phyloP scores from a whole-genome alignment of 345 rosid species.

The Lumnitzera racemosa region DNA sequence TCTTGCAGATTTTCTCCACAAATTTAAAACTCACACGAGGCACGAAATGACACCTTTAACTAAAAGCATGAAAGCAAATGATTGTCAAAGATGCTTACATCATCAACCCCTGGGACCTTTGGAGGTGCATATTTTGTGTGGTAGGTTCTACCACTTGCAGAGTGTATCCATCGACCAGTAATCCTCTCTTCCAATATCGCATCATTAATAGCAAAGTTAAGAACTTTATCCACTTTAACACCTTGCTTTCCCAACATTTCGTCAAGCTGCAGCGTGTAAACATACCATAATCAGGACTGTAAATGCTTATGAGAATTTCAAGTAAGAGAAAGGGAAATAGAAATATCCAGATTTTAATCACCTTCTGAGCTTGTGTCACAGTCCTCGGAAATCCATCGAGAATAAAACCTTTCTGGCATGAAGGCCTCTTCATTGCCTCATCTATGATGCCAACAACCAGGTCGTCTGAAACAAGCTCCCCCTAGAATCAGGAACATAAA shows the following conservation, averaged over 20 bases:
- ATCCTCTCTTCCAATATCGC: slow-evolving; percentile 91
- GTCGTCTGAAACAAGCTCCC: slow-evolving; percentile 95
- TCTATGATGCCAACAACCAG: slow-evolving; percentile 94
- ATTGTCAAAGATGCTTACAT: slow-evolving; percentile 45
- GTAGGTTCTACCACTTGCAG: slow-evolving; percentile 90
- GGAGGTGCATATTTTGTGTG: slow-evolving; percentile 93
- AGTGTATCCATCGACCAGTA: slow-evolving; percentile 98
- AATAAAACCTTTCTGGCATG: slow-evolving; percentile 92
- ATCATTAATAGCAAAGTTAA: slow-evolving; percentile 91
- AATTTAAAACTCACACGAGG: too few species aligned
- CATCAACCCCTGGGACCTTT: slow-evolving; percentile 76
- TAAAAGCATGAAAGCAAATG: slow-evolving; percentile 2
- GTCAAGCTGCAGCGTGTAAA: slow-evolving; percentile 56
- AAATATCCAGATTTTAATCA: slow-evolving; percentile 2
- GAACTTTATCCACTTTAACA: slow-evolving; percentile 69
- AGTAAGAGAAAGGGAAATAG: not conserved
- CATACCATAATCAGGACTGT: not conserved
- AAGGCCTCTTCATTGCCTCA: slow-evolving; percentile 92
- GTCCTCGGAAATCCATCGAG: slow-evolving; percentile 99
- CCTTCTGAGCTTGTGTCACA: slow-evolving; percentile 90
- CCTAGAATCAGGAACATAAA: slow-evolving; percentile 32
- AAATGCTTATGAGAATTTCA: not conserved
- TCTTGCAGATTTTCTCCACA: too few species aligned
- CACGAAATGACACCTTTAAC: not conserved
- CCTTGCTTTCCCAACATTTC: slow-evolving; percentile 92